Base-by-base conservation (phyloP, 441 rosid species). In the Theobroma grandiflorum region DNA sequence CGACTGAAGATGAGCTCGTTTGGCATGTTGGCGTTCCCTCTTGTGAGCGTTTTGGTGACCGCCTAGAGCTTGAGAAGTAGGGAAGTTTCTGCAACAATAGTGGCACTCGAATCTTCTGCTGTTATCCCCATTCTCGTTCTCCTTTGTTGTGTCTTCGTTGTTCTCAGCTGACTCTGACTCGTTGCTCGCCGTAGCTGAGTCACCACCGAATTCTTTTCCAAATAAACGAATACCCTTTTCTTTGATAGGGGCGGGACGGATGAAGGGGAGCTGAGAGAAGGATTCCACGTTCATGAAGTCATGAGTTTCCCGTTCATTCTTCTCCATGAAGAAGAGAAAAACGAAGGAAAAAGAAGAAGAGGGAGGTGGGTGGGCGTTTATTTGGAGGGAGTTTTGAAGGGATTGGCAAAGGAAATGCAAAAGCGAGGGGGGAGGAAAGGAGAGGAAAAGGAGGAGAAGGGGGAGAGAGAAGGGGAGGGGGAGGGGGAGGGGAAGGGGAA, bases 21-120 rank as follows among this genome's bases (percentile, higher is more conserved):
- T 96, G 6, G 95, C 97, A 80, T 94, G 91, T 72, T 96, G 98
- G 75, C 99, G 94, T 80, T 95, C 99, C 78, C 97, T 88, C 80
- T 95, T 95, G 90, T 95, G 99, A 2, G 99, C 99, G 90, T 95
- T 96, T 84, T 96, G 99, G 85, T 96, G 99, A 33, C 99, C 99
- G 4, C 99, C 99, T 35, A 96, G 83, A 74, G 99, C 99, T 85
- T 96, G 99, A 18, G 99, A 96, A n/a, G 99, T 96, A 14, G 98
- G 99, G 88, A 96, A 96, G 87, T 91, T 93, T 74, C 97, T 82
- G 80, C 89, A 89, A 75, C 99, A 96, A 64, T 96, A 96, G 86
- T 96, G 99, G 77, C 99, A 96, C 81, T 94, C 97, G 81, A 96
- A 96, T 78, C 93, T 84, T 74, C 97, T 78, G 67, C 84, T 88